A percentile compares a stretch with the other conserved stretches of the same genome.
phyloP scores from a whole-genome alignment of 2,329 filamentous ascomycete species.

The Xenoacremonium recifei region DNA sequence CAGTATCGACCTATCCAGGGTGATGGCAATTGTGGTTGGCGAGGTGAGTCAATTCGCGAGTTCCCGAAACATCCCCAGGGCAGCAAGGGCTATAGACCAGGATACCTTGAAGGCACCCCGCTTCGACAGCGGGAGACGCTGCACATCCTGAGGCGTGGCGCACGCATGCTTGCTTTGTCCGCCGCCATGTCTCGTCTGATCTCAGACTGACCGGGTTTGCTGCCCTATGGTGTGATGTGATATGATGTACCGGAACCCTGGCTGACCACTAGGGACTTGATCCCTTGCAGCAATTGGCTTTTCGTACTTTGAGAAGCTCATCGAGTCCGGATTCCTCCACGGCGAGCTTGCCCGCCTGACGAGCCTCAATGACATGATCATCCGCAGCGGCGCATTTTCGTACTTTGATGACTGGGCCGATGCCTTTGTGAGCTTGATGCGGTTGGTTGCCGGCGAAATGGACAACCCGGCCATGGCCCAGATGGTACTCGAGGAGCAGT shows the following conservation, averaged over 20 bases:
- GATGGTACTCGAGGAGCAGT: conserved; percentile 57
- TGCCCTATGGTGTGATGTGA: conserved; percentile 6
- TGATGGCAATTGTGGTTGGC: conserved; percentile 96
- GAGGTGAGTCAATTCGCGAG: conserved; percentile 65
- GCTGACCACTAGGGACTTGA: conserved; percentile 8
- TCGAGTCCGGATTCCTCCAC: conserved; percentile 65
- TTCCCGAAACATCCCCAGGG: conserved; percentile 3
- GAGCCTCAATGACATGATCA: conserved; percentile 68
- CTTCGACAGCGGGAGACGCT: conserved; percentile 6
- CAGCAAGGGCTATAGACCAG: conserved; percentile 4
- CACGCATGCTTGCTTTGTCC: conserved; percentile 16
- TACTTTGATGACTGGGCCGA: conserved; percentile 80
- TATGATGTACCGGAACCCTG: conserved; percentile 5
- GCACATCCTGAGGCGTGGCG: no score
- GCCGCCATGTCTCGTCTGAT: conserved; percentile 16
- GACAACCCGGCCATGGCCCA: conserved; percentile 57
- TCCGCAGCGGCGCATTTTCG: conserved; percentile 68
- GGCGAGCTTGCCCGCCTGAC: conserved; percentile 71
- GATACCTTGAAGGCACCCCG: conserved; percentile 5
- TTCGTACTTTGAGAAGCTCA: conserved; percentile 84
- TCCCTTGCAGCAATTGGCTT: conserved; percentile 75
- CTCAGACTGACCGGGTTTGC: no score
- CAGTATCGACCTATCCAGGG: conserved; percentile 86
- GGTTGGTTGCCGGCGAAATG: conserved; percentile 59
- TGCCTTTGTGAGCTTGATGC: conserved; percentile 67